Evolutionary conservation across 2,329 filamentous ascomycete species (phyloP).

Genomic region (Penicillium rolfsii): DNA sequence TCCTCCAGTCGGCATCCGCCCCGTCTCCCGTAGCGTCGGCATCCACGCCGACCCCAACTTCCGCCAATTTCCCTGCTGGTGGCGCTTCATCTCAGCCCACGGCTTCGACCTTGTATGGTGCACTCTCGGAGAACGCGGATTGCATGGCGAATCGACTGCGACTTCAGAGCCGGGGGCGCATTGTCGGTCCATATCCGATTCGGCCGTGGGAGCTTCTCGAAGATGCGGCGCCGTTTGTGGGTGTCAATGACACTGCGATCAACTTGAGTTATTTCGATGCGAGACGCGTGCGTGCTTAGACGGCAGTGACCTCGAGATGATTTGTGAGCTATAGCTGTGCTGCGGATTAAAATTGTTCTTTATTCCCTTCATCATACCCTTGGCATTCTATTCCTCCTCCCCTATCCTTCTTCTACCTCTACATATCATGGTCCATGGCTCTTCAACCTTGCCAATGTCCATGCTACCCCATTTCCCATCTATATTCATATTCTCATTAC

Average conservation of each 20-base stretch:
- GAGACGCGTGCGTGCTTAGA: slow-evolving; percentile 37
- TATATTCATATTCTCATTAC: neutral
- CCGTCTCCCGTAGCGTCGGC: slow-evolving; percentile 39
- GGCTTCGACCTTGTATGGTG: slow-evolving; percentile 17
- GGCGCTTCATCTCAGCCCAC: slow-evolving; percentile 27
- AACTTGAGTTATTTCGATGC: slow-evolving; percentile 49
- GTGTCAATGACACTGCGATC: slow-evolving; percentile 51
- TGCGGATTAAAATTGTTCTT: too few species aligned
- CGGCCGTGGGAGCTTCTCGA: slow-evolving; percentile 51
- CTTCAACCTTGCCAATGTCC: neutral
- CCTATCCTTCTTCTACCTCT: neutral
- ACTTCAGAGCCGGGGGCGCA: slow-evolving; percentile 42
- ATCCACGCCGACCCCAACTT: slow-evolving; percentile 35
- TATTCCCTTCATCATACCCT: neutral
- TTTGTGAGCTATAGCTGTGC: neutral
- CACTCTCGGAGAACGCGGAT: slow-evolving; percentile 32
- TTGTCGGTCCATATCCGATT: slow-evolving; percentile 40
- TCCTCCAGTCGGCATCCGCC: slow-evolving; percentile 33
- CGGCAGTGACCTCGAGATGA: neutral
- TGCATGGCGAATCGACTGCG: slow-evolving; percentile 39
- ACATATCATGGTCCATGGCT: neutral
- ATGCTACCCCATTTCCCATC: neutral
- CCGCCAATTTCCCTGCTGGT: slow-evolving; percentile 26
- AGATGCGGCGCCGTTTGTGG: slow-evolving; percentile 49
- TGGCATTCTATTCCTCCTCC: neutral